phyloP scores from a whole-genome alignment of 2,329 filamentous ascomycete species.

The Colletotrichum lindemuthianum region DNA sequence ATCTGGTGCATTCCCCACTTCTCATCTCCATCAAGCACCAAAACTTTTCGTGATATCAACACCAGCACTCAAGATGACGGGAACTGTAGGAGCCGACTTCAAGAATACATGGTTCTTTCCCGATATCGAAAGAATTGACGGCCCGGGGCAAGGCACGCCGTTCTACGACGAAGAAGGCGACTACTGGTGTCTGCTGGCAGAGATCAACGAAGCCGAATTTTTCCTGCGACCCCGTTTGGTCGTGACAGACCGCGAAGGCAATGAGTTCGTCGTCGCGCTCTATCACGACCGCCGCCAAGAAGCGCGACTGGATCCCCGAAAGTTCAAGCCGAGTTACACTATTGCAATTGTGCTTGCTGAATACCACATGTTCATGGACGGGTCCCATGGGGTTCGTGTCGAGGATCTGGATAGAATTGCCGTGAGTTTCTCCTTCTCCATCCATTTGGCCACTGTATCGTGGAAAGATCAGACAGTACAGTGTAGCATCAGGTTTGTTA shows the following conservation, averaged over 20 bases:
- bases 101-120: constrained; percentile 6
- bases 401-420: background rate
- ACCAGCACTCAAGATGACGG: no score
- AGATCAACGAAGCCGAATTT: background rate
- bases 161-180: constrained; percentile 6
- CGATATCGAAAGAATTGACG: background rate
- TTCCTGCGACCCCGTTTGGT: background rate
- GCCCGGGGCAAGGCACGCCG: background rate
- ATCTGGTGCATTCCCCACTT: no score
- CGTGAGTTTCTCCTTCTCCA: background rate
- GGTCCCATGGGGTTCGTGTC: background rate
- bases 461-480: no score
- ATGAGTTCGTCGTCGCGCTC: background rate
- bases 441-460: background rate
- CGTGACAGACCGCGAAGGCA: background rate
- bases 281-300: background rate
- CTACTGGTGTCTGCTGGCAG: constrained; percentile 3
- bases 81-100: background rate
- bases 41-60: no score
- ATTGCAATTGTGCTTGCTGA: background rate
- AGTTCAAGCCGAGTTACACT: background rate
- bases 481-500: no score
- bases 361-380: background rate
- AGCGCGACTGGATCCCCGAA: background rate
- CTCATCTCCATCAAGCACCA: no score